A percentile compares a stretch with the other conserved stretches of the same genome.
Evolutionary conservation across 2,329 filamentous ascomycete species (phyloP).

Genomic region (Aureobasidium lini): DNA sequence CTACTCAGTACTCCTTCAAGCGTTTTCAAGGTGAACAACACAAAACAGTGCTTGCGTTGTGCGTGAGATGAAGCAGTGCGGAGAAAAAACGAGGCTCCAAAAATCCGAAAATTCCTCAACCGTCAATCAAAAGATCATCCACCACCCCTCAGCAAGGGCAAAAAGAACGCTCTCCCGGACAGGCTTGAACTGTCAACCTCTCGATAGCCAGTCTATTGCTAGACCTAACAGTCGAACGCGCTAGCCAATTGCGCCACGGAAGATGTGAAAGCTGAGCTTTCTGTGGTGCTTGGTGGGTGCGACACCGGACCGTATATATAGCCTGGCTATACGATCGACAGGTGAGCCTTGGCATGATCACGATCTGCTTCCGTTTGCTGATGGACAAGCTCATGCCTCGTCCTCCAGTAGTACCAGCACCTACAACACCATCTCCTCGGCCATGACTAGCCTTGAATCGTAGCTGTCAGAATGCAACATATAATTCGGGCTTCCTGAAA

Average conservation of each 20-base stretch:
- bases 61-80: too few relatives aligned
- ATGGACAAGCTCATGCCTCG: too few relatives aligned
- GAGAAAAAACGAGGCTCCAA: too few relatives aligned
- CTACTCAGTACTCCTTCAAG: too few relatives aligned
- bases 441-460: too few relatives aligned
- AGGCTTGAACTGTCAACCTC: slow-evolving; percentile 14
- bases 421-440: too few relatives aligned
- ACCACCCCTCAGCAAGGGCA: neutral
- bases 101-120: neutral
- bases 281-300: neutral
- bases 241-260: slow-evolving; percentile 15
- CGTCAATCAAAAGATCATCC: too few relatives aligned
- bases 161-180: slow-evolving; percentile 7
- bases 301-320: neutral
- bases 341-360: neutral
- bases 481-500: too few relatives aligned
- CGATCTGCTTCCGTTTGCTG: neutral
- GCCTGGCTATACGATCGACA: neutral
- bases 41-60: too few relatives aligned
- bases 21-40: too few relatives aligned
- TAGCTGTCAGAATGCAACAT: too few relatives aligned
- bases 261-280: neutral
- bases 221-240: slow-evolving; percentile 14
- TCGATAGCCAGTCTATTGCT: neutral
- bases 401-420: too few relatives aligned